These are phyloP conservation scores for Paratinospora sagittata DNA, from an alignment of 164 flowering plant genomes.

Conservation along the genomic window DNA sequence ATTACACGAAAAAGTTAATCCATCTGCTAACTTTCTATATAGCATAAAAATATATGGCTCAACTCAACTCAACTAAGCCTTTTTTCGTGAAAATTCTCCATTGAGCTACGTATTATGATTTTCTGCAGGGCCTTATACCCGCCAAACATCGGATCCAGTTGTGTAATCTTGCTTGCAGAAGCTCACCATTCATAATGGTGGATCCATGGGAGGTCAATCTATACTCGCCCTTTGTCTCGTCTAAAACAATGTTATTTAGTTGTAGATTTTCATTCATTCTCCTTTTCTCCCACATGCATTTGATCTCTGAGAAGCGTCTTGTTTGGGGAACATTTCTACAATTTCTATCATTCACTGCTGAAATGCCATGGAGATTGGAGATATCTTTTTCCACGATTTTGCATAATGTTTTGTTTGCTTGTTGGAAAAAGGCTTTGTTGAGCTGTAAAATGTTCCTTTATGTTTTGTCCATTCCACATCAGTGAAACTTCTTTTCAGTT, in stretches of 20 bases:
- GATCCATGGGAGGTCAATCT: constrained; percentile 90
- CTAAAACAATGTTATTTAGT: neutral
- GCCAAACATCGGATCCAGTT: constrained; percentile 68
- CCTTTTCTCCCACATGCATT: too few species aligned
- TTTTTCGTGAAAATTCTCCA: neutral
- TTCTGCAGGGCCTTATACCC: constrained; percentile 58
- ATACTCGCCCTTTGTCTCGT: neutral
- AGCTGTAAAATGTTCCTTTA: neutral
- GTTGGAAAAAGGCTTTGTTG: too few species aligned
- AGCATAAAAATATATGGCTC: neutral
- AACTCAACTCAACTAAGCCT: neutral
- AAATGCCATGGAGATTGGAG: too few species aligned
- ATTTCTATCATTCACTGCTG: too few species aligned
- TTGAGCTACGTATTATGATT: neutral
- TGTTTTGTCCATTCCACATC: neutral
- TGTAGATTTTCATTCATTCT: neutral
- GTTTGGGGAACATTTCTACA: too few species aligned
- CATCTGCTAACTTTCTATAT: neutral
- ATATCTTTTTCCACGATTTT: too few species aligned
- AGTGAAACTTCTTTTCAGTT: too few species aligned
- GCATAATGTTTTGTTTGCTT: too few species aligned
- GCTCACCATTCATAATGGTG: constrained; percentile 83
- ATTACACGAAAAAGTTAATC: neutral
- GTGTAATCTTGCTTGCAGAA: constrained; percentile 73
- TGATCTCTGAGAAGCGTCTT: too few species aligned